These are phyloP conservation scores for Scenedesmus sp. DNA, from an alignment of 163 green algal species.

Conservation along the genomic window DNA sequence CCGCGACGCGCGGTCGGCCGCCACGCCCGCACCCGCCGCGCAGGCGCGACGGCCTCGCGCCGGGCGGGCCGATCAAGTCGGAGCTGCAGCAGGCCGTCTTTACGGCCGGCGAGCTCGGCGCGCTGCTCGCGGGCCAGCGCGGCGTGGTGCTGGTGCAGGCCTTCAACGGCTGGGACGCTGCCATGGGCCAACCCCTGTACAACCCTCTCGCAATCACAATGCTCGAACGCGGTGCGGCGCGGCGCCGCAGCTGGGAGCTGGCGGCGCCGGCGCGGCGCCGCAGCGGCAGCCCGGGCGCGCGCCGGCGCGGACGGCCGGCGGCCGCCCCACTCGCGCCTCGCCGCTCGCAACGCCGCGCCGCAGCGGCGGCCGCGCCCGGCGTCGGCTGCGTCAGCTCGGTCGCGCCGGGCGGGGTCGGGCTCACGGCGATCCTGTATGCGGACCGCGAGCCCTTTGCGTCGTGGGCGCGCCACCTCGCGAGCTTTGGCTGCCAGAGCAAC, in stretches of 20 bases:
- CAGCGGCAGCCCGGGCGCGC: neutral
- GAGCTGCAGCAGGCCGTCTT: conserved; percentile 33
- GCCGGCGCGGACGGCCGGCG: too few relatives aligned
- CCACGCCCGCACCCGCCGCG: too few relatives aligned
- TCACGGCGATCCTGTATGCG: conserved; percentile 29
- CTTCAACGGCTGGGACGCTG: conserved; percentile 52
- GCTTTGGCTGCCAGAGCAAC: conserved; percentile 55
- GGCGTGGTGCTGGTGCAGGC: conserved; percentile 20
- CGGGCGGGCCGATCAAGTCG: conserved; percentile 11
- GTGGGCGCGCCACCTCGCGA: conserved; percentile 51
- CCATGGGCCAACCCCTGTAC: conserved; percentile 48
- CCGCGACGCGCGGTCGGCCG: too few relatives aligned
- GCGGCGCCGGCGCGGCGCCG: too few relatives aligned
- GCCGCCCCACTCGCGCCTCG: too few relatives aligned
- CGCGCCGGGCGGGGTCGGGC: conserved; percentile 11
- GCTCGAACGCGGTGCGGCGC: too few relatives aligned
- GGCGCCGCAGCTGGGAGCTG: too few relatives aligned
- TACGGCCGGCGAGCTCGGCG: conserved; percentile 30
- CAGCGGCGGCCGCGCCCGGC: neutral
- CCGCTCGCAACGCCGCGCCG: too few relatives aligned
- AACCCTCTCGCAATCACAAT: conserved; percentile 40
- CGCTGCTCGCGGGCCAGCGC: conserved; percentile 13
- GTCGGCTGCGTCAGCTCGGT: neutral
- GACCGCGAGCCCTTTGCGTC: conserved; percentile 32
- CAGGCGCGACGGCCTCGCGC: conserved; percentile 31